Conservation (phyloP, 306 rosid genomes). For the Prunus campanulata region DNA sequence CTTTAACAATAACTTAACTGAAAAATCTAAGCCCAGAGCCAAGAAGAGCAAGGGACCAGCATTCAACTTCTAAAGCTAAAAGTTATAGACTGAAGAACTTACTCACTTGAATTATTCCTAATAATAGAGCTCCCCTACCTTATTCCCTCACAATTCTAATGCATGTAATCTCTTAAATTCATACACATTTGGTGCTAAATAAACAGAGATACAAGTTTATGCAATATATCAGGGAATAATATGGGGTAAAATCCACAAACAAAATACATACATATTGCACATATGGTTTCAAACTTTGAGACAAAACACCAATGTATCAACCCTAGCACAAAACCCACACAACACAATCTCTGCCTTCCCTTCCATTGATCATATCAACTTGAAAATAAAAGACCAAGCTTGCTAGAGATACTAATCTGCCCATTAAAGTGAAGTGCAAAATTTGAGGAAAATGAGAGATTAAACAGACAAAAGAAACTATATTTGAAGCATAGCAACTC, state of each 20-base stretch:
- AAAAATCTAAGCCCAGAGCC: too few relatives aligned
- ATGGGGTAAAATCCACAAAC: neutral
- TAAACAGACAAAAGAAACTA: neutral
- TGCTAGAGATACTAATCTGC: neutral
- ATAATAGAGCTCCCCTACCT: neutral
- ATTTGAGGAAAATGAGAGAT: too few relatives aligned
- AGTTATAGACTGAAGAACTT: too few relatives aligned
- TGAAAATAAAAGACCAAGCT: neutral
- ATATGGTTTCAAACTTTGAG: neutral
- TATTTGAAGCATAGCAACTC: neutral
- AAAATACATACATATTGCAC: neutral
- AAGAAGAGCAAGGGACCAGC: neutral
- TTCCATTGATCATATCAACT: neutral
- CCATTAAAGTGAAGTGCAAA: neutral
- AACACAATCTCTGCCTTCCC: neutral
- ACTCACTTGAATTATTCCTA: too few relatives aligned
- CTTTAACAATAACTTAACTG: too few relatives aligned
- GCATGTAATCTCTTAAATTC: neutral
- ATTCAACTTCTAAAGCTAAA: neutral
- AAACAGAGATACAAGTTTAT: neutral
- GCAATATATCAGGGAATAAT: neutral
- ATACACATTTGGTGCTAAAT: neutral
- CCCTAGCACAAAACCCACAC: neutral
- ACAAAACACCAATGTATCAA: neutral
- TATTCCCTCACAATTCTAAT: neutral